These are phyloP conservation scores for Violaceomyces palustris DNA, from an alignment of 1,284 basidiomycete genomes.

Conservation along the genomic window DNA sequence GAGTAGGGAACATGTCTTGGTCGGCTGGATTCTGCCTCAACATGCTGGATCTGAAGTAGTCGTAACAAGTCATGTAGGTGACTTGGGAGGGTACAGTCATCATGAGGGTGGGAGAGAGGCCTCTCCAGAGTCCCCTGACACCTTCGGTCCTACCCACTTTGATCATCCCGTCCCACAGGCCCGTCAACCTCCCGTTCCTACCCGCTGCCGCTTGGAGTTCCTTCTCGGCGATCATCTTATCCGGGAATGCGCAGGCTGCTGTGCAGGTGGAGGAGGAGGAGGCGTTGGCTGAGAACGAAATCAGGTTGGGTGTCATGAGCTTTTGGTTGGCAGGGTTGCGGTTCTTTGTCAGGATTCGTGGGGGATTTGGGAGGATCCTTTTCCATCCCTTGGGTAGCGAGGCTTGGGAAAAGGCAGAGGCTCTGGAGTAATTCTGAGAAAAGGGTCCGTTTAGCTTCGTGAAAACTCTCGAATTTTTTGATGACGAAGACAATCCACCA, in stretches of 20 bases:
- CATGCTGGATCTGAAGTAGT: slow-evolving; percentile 65
- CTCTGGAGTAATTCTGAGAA: too few relatives aligned
- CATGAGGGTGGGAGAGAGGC: slow-evolving; percentile 46
- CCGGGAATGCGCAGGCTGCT: slow-evolving; percentile 28
- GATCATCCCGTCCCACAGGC: slow-evolving; percentile 45
- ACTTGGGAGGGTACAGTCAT: slow-evolving; percentile 91
- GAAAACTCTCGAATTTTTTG: too few relatives aligned
- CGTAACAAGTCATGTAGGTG: slow-evolving; percentile 93
- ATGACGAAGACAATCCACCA: too few relatives aligned
- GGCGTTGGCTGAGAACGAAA: slow-evolving; percentile 15
- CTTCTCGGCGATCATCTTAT: slow-evolving; percentile 16
- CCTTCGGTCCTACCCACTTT: slow-evolving; percentile 46
- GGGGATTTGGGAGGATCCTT: too few relatives aligned
- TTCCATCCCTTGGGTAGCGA: too few relatives aligned
- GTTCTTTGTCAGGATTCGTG: neutral
- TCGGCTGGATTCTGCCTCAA: too few relatives aligned
- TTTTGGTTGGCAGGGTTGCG: neutral
- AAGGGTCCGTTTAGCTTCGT: too few relatives aligned
- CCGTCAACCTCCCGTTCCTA: slow-evolving; percentile 32
- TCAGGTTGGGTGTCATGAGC: neutral
- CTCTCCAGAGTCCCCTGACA: slow-evolving; percentile 47
- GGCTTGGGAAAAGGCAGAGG: too few relatives aligned
- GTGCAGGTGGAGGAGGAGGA: slow-evolving; percentile 27
- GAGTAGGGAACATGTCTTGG: slow-evolving; percentile 10
- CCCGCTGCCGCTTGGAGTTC: slow-evolving; percentile 24